A percentile compares a stretch with the other conserved stretches of the same genome.
These are phyloP conservation scores for Paraphoma sp. DNA, from an alignment of 2,329 filamentous ascomycete species.

Conservation along the genomic window DNA sequence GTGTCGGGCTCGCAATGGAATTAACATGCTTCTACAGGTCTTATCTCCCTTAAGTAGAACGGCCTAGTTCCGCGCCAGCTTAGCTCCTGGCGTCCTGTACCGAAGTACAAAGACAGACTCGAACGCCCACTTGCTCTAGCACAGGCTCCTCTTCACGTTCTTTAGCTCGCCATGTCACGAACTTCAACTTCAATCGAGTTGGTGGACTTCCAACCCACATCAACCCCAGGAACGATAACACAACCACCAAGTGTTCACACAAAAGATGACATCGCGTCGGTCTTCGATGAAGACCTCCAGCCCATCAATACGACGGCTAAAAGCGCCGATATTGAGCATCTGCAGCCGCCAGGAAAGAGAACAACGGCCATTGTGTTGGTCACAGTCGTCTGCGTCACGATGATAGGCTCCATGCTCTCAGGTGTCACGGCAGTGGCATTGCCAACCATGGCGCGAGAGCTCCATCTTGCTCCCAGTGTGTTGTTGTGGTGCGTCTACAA, in stretches of 20 bases:
- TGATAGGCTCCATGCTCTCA: conserved; percentile 36
- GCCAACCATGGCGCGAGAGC: conserved; percentile 50
- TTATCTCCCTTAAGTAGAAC: not conserved
- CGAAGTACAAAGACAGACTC: not conserved
- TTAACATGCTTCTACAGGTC: too few relatives aligned
- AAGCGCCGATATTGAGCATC: conserved; percentile 18
- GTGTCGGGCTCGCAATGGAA: not conserved
- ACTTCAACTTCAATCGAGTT: conserved; percentile 37
- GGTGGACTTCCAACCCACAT: conserved; percentile 12
- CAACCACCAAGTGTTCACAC: conserved; percentile 15
- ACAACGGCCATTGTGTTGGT: conserved; percentile 37
- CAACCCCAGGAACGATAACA: conserved; percentile 15
- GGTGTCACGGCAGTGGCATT: conserved; percentile 52
- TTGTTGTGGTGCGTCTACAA: conserved; percentile 32
- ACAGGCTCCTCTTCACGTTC: not conserved
- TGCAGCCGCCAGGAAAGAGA: conserved; percentile 23
- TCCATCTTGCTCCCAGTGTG: conserved; percentile 29
- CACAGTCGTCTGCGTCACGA: conserved; percentile 34
- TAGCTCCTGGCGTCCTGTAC: not conserved
- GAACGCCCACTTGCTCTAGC: not conserved
- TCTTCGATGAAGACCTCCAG: conserved; percentile 14
- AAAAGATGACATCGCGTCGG: conserved; percentile 15
- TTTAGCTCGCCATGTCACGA: conserved; percentile 27
- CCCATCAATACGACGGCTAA: conserved; percentile 17
- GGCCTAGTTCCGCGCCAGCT: not conserved